Base-by-base conservation (phyloP, 441 rosid species). In the Iberis amara region DNA sequence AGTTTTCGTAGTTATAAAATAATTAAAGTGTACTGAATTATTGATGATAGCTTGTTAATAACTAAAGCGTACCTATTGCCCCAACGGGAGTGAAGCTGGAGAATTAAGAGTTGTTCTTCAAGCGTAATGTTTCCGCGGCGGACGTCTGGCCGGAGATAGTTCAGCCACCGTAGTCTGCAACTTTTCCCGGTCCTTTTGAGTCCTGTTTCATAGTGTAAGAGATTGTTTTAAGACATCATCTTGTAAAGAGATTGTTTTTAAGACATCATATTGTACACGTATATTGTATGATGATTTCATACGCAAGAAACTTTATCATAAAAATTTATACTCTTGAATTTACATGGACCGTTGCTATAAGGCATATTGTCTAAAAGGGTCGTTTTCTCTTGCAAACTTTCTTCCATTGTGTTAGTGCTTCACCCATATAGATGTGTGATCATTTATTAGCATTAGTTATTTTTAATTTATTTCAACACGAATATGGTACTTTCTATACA, bases 51-150 rank as follows among this genome's bases (percentile, higher is more conserved):
- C 2, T 10, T 12, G 6, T 15, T n/a, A 6, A 3, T 7, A n/a
- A 4, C 2, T 54, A 5, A 11, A 41, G 32, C 47, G 43, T 68
- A 86, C 98, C 95, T 59, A 47, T 92, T 92, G 35, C 98, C 98
- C 96, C 95, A 92, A 7, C 83, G 87, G 50, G 91, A 83, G 70
- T 92, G 98, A 66, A 92, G 98, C 8, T 92, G 91, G 3, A 92
- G 98, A 37, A 92, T 92, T 75, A 88, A 21, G 18, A 92, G 91
- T 28, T 92, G 98, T 62, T 92, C 98, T 71, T 91, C 89, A 1
- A 91, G 94, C 6, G 95, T 79, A 35, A 91, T 91, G 57, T 88
- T 88, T 47, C 96, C 98, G 41, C 95, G 96, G 61, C 96, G 89
- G 61, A 92, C 98, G 46, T 88, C 94, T 1, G 96, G 98, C 11